Evolutionary conservation across 2,329 filamentous ascomycete species (phyloP).

Genomic region (Cyclaneusma minus): DNA sequence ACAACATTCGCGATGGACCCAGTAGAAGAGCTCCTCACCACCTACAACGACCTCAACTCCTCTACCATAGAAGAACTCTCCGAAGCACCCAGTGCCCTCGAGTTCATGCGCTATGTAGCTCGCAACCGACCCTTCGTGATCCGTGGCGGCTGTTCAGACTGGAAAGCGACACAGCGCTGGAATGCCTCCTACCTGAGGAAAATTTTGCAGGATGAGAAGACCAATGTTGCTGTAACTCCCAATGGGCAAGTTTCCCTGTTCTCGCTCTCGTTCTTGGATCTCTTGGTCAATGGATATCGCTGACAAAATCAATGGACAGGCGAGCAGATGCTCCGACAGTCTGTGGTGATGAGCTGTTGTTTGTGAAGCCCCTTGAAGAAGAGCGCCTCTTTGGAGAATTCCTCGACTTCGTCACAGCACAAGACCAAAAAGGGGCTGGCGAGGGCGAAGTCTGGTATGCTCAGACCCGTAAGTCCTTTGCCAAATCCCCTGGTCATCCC

Average conservation of each 20-base stretch:
- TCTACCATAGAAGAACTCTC: constrained; percentile 41
- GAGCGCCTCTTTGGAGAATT: constrained; percentile 46
- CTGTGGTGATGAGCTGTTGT: constrained; percentile 25
- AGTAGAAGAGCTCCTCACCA: constrained; percentile 40
- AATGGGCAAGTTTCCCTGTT: constrained; percentile 33
- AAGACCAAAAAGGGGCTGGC: constrained; percentile 28
- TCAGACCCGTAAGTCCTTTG: constrained; percentile 46
- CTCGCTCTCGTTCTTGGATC: constrained; percentile 1
- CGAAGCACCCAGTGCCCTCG: constrained; percentile 54
- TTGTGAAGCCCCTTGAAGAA: constrained; percentile 61
- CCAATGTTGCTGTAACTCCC: constrained; percentile 70
- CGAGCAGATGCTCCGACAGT: constrained; percentile 37
- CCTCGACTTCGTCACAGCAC: constrained; percentile 40
- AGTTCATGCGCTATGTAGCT: constrained; percentile 67
- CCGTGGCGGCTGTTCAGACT: constrained; percentile 42
- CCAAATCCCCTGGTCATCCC: constrained; percentile 1
- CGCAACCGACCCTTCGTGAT: constrained; percentile 63
- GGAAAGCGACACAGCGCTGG: constrained; percentile 51
- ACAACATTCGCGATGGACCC: constrained; percentile 23
- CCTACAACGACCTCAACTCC: constrained; percentile 61
- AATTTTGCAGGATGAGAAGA: constrained; percentile 35
- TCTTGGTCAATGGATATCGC: constrained; percentile 3
- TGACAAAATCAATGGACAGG: constrained; percentile 10
- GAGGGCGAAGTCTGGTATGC: constrained; percentile 47
- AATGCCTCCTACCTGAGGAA: constrained; percentile 39